Evolutionary conservation across 768 basidiomycete genomes (phyloP), one percentile per base, ranked within the genome.

Genomic region (Pleurotus ostreatus): DNA sequence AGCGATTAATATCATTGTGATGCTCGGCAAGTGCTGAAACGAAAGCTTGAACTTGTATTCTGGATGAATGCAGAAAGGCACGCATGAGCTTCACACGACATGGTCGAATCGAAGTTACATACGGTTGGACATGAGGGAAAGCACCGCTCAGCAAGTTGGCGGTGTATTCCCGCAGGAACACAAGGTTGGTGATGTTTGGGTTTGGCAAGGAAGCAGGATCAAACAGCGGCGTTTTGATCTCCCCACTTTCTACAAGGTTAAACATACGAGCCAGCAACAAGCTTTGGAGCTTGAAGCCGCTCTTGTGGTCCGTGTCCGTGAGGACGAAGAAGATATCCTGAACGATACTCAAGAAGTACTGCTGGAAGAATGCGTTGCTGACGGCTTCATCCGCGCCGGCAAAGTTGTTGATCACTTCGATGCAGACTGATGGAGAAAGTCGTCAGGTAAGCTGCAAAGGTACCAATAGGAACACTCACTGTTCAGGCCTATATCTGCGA

Each of bases 261-360:
- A 97, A 95, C 77, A 99, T 82, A 34, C 92, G 84, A 15, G 93
- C 90, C 44, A 99, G 85, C 16, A 98, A 79, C 63, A 92, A 75
- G 63, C 89, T 91, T 72, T 98, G 95, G 58, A 94, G 79, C 72
- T 97, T 98, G 81, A 98, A 97, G 25, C 96, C 95, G 65, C 92
- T 94, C 85, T 98, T 98, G 79, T 99, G 96, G 71, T 98, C 96
- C 5, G 95, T 86, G 68, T 99, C 96, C 25, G 95, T 98, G 46
- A 99, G 79, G 41, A 98, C 96, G 63, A 92, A 98, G 83, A 99
- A 94, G 41, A 92, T 92, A 69, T 98, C 97, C 63, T 95, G 94
- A 37, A 97, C 78, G 65, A 98, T 86, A 66, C 86, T 90, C 47
- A 98, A 80, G 78, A 90, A 94, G 73, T 94, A 98, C 69, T 91